A percentile compares a stretch with the other conserved stretches of the same genome.
Conservation (phyloP, 768 basidiomycete genomes). For the Mycena amicta region DNA sequence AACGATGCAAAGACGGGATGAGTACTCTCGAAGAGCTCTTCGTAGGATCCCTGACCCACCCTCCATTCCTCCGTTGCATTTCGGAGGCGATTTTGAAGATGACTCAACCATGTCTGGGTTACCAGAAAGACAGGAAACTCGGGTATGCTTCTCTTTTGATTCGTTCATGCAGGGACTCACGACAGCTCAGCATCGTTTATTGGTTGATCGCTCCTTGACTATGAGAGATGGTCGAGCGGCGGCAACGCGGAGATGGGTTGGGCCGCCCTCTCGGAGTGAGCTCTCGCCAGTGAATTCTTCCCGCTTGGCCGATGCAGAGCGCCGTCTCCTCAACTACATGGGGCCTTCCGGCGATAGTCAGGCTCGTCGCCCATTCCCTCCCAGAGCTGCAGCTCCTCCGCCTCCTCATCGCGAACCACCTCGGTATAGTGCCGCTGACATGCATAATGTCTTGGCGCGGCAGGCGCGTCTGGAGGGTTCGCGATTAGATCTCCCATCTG, state of each 20-base stretch:
- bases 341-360: constrained; percentile 6
- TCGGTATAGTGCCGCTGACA: constrained; percentile 21
- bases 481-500: constrained; percentile 8
- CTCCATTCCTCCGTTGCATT: constrained; percentile 43
- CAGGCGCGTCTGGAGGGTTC: constrained; percentile 22
- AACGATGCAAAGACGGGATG: constrained; percentile 42
- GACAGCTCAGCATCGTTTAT: background rate
- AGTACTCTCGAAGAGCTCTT: constrained; percentile 15
- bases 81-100: constrained; percentile 30
- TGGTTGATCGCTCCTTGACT: background rate
- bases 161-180: background rate
- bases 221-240: background rate
- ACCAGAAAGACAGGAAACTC: constrained; percentile 3
- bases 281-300: background rate
- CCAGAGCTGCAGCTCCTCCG: constrained; percentile 6
- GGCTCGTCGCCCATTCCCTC: constrained; percentile 18
- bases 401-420: constrained; percentile 6
- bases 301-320: constrained; percentile 12
- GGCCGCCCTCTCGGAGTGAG: constrained; percentile 2
- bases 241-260: constrained; percentile 4
- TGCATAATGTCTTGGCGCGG: constrained; percentile 24
- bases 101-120: background rate
- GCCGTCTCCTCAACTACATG: constrained; percentile 10
- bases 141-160: constrained; percentile 4
- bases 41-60: constrained; percentile 26